Evolutionary conservation across 177 flowering plant species (phyloP).

Genomic region (Telopea speciosissima): DNA sequence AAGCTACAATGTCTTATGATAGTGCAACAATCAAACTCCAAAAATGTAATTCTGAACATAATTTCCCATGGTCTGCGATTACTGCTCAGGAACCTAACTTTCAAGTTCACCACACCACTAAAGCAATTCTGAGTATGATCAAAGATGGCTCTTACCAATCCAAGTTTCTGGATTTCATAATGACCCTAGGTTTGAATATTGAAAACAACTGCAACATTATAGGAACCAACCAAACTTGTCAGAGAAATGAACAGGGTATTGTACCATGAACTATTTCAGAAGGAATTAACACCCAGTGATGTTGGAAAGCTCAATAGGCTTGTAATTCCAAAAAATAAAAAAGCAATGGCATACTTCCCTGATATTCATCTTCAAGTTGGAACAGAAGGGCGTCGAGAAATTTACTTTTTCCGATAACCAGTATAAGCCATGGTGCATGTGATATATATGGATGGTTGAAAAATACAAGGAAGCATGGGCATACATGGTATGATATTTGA

Average conservation of each 20-base stretch:
- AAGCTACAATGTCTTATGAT: conserved; percentile 35
- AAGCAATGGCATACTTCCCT: too few relatives aligned
- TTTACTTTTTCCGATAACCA: too few relatives aligned
- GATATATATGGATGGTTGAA: too few relatives aligned
- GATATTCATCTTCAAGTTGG: too few relatives aligned
- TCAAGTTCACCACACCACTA: conserved; percentile 9
- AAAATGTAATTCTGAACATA: conserved; percentile 18
- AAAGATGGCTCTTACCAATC: conserved; percentile 21
- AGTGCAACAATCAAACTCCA: conserved; percentile 30
- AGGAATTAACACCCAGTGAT: conserved; percentile 66
- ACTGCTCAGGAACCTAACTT: conserved; percentile 16
- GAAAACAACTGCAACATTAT: too few relatives aligned
- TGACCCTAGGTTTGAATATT: neutral
- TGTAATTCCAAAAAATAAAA: conserved; percentile 59
- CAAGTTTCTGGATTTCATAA: conserved; percentile 17
- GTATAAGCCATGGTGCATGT: too few relatives aligned
- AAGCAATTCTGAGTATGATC: conserved; percentile 20
- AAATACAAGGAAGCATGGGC: too few relatives aligned
- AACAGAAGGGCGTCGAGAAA: too few relatives aligned
- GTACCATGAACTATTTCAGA: conserved; percentile 42
- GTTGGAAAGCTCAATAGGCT: conserved; percentile 62
- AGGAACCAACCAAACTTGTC: too few relatives aligned
- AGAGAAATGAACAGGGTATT: neutral
- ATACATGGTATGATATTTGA: too few relatives aligned
- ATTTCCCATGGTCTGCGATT: conserved; percentile 19